Base-by-base conservation (phyloP, 148 eudicot species). In the Mesembryanthemum crystallinum region DNA sequence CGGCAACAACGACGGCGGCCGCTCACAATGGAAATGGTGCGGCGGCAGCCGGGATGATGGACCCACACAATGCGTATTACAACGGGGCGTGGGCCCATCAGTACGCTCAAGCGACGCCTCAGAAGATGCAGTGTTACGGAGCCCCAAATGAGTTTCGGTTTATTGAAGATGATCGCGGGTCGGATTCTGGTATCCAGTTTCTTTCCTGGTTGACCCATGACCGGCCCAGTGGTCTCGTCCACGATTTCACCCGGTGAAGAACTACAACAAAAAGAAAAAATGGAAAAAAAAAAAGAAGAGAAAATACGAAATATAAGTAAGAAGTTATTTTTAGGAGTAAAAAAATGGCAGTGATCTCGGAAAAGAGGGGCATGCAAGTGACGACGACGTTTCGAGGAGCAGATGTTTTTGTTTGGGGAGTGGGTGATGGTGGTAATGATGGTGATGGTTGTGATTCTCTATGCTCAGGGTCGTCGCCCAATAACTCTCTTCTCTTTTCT, bases 161-260 rank as follows among this genome's bases (percentile, higher is more conserved):
- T 81, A 84, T 88, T 8, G 91, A 91, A 12, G 88, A 84, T 20
- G 87, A 80, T 39, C 80, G 72, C 21, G 86, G 73, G 21, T 82
- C 82, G 27, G 88, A 81, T 17, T 43, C 65, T 6, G 85, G 85
- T 61, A 81, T 85, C 37, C 86, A 86, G 8, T 92, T 87, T 73
- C 86, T 87, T 4, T 88, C 94, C 7, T 92, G 94, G 94, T 84
- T 87, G 0, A 87, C 89, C 23, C 89, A 89, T 74, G 88, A 92
- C 72, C 72, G 96, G 72, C 85, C 96, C 2, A 78, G 74, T 8
- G 79, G 86, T 27, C 84, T 83, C 1, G 91, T 88, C 45, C 91
- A 92, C 69, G 92, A 90, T 83, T 89, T 89, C 75, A 91, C 91
- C 21, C 83, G 93, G 59, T 80, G 69, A 79, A 24, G 15, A 7